Base-by-base conservation (phyloP, 2,329 filamentous ascomycete genomes). In the Alternaria postmessia region DNA sequence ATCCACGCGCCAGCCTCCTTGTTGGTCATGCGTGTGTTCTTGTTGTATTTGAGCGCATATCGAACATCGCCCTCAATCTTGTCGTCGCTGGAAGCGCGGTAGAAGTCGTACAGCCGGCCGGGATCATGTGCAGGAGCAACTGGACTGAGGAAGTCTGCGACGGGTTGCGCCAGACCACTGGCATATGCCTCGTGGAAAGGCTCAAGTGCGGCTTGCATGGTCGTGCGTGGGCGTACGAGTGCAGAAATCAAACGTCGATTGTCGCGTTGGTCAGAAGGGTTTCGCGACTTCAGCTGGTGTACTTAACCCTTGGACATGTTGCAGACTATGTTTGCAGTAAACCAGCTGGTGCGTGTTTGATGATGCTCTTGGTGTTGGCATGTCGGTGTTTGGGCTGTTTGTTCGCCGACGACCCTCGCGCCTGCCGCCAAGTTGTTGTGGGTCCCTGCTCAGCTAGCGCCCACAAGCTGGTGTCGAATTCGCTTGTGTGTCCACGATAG, bases 1-100 rank as follows among this genome's bases (percentile, higher is more conserved):
- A 90, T 84, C 95, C 95, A 99, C n/a, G 89, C 90, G 59, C 85
- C 86, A 24, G 87, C 82, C 80, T 97, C 92, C 41, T 89, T 85
- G 41, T 87, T 84, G n/a, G 84, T 81, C 24, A 93, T 76, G 53
- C 82, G 85, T 30, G 82, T 78, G 30, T 83, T 81, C 56, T 84
- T 85, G 68, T 84, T 88, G 66, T 89, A 88, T 61, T 94, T 87
- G 58, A 95, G 85, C 46, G 81, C 79, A 72, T 91, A 89, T 57
- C 89, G 88, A 54, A 97, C 83, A 70, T 95, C 91, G 36, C 84
- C 83, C 64, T 89, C 88, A 51, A 89, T 82, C 69, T 87, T 87
- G 66, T 87, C 84, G 47, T 84, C 79, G 73, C 91, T 92, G 46
- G 91, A 90, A 69, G 88, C 88, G 68, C 88, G 87, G 80, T 88